Evolutionary conservation across 2,329 filamentous ascomycete genomes (phyloP), one percentile per base, ranked within the genome.

Genomic region (Lithohypha guttulata): DNA sequence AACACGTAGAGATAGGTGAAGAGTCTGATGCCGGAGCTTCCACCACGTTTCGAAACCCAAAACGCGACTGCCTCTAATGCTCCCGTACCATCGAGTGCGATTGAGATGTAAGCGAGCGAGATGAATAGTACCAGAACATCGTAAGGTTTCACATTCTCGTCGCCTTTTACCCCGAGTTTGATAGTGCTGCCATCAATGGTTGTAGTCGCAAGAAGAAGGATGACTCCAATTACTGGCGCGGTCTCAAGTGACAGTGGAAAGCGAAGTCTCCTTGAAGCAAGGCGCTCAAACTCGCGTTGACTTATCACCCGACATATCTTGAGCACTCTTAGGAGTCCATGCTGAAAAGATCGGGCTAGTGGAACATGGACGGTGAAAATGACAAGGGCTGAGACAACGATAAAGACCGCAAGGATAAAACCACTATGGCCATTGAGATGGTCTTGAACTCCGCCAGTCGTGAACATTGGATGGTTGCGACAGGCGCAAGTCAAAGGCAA

Each of bases 41-140:
- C 49, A 20, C 49, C 49, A 10, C 42, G 41, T 31, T 52, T 49
- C 3, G 49, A 52, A 10, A 52, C 46, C 34, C 44, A 50, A 22
- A 52, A 48, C 2, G 49, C 49, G 2, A 50, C 39, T 1, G 49
- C 49, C 27, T 52, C 49, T 2, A 52, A 43, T 9, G 46, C 48
- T 11, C 49, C 49, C 5, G 49, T 52, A 7, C 49, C 49, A 29
- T 52, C 49, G 4, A 52, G 48, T 8, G 49, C 49, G 14, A 52
- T 52, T 2, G 49, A 50, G 14, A 52, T 50, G 36, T 52, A 52
- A 26, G 49, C 48, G n/a, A 52, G 36, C 4, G 49, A 44, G 21
- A 50, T 49, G 38, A 52, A 52, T 5, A 52, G 41, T n/a, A 52
- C 49, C 7, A 52, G 48, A 9, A 52, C 49, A 40, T 52, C 49